Evolutionary conservation across 148 eudicot genomes (phyloP), one percentile per base, ranked within the genome.

Genomic region (Camellia granthamiana): DNA sequence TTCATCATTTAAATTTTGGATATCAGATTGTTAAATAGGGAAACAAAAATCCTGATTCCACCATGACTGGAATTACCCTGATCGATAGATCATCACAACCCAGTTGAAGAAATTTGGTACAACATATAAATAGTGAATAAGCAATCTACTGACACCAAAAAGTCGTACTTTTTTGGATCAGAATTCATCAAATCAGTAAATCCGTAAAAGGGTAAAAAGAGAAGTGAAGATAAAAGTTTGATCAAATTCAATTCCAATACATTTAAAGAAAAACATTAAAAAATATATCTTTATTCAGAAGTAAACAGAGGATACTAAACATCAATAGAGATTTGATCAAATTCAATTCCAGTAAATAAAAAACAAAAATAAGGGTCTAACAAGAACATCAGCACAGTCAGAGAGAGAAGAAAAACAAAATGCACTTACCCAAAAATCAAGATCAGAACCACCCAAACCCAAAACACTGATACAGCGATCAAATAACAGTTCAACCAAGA

Each of bases 371-470:
- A 18, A 4, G 38, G 41, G 47, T 21, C 43, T 47, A 47, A 77
- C 42, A 65, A 51, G 18, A 65, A 65, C 30, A 66, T 43, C 21
- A 30, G 41, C 42, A 41, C 30, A 52, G 16, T 23, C 4, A 8
- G 70, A 19, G 3, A 7, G 0, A 60, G 2, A 42, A 9, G 7
- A 19, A 38, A 9, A 3, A 75, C 7, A 23, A 75, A 58, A 30
- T 30, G 64, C 10, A 78, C 64, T 78, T 38, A 69, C 80, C 73
- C n/a, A 59, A 18, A 30, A 66, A 2, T 30, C 65, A 16, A 66
- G 49, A 67, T 5, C 30, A 78, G 80, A 67, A 58, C 18, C 12
- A 44, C n/a, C 58, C 13, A 47, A 63, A 49, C 10, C 42, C 7
- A 44, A 18, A 7, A 18, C n/a, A 8, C 12, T n/a, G 64, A 42